Evolutionary conservation across 495 filamentous ascomycete species (phyloP).

Genomic region (Trichoderma virens): DNA sequence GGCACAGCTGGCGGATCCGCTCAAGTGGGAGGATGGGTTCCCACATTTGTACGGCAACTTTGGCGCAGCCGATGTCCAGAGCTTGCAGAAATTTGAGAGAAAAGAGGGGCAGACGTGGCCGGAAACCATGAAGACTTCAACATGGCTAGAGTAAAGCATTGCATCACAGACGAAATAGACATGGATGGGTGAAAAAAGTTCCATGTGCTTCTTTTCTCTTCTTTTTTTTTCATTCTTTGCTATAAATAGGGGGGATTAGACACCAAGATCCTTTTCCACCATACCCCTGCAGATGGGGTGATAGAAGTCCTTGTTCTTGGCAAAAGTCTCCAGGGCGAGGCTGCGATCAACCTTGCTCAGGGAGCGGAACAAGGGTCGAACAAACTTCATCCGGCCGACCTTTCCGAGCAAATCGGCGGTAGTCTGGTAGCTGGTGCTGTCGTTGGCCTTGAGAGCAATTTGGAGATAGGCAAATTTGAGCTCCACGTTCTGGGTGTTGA

Average conservation of each 20-base stretch:
- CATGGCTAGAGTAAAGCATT: background rate
- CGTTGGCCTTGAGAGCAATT: constrained; percentile 68
- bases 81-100: constrained; percentile 22
- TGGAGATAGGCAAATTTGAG: constrained; percentile 69
- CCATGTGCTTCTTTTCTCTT: background rate
- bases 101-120: constrained; percentile 29
- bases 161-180: background rate
- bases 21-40: constrained; percentile 42
- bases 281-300: constrained; percentile 84
- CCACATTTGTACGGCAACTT: constrained; percentile 43
- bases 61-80: constrained; percentile 32
- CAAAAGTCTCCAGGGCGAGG: constrained; percentile 73
- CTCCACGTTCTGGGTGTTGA: constrained; percentile 71
- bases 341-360: constrained; percentile 64
- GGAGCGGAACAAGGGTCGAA: constrained; percentile 69
- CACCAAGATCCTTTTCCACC: constrained; percentile 73
- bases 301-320: constrained; percentile 84
- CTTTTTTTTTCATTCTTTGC: background rate
- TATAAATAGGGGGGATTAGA: constrained; percentile 12
- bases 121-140: constrained; percentile 20
- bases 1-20: constrained; percentile 16
- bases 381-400: constrained; percentile 96
- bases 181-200: background rate
- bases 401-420: constrained; percentile 66
- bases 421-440: constrained; percentile 54